Percentiles rank a stretch among this genome's conserved stretches.
These are phyloP conservation scores for Didymella glomerata DNA, from an alignment of 2,329 filamentous ascomycete genomes.

Conservation along the genomic window DNA sequence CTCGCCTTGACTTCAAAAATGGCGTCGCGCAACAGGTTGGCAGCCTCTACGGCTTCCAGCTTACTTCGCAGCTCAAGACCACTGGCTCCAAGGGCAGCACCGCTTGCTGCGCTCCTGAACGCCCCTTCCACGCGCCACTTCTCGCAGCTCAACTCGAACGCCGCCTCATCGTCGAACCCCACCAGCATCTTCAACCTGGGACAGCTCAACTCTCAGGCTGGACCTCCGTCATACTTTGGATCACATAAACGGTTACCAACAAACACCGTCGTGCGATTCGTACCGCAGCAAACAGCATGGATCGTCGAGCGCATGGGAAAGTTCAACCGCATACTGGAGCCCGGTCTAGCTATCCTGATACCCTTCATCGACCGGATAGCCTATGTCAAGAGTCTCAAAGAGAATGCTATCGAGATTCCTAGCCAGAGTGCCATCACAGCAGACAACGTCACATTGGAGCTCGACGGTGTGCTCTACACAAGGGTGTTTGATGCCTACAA, in stretches of 20 bases:
- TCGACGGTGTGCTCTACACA: slow-evolving; percentile 95
- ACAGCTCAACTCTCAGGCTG: slow-evolving; percentile 35
- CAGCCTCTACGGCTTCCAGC: slow-evolving; percentile 41
- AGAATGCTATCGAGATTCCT: slow-evolving; percentile 94
- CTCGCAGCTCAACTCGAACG: slow-evolving; percentile 42
- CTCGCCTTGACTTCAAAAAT: slow-evolving; percentile 35
- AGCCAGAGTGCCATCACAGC: slow-evolving; percentile 98
- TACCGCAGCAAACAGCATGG: slow-evolving; percentile 99
- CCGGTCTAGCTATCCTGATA: slow-evolving; percentile 85
- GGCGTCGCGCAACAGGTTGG: slow-evolving; percentile 48
- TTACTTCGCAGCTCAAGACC: slow-evolving; percentile 36
- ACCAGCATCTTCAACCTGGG: slow-evolving; percentile 43
- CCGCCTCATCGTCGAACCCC: slow-evolving; percentile 34
- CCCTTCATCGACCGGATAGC: slow-evolving; percentile 95
- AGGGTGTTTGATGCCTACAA: slow-evolving; percentile 98
- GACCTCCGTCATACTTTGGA: slow-evolving; percentile 82
- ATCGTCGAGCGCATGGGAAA: slow-evolving; percentile 99
- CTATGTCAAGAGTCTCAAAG: slow-evolving; percentile 97
- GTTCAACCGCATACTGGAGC: slow-evolving; percentile 91
- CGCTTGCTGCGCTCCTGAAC: slow-evolving; percentile 33
- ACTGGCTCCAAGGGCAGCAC: slow-evolving; percentile 28
- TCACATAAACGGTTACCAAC: slow-evolving; percentile 73
- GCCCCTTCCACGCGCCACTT: slow-evolving; percentile 39
- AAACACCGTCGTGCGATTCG: slow-evolving; percentile 95
- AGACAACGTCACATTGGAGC: slow-evolving; percentile 95